Conservation (phyloP, 805 yeast species). For the Kodamaea kaohsiungensis region DNA sequence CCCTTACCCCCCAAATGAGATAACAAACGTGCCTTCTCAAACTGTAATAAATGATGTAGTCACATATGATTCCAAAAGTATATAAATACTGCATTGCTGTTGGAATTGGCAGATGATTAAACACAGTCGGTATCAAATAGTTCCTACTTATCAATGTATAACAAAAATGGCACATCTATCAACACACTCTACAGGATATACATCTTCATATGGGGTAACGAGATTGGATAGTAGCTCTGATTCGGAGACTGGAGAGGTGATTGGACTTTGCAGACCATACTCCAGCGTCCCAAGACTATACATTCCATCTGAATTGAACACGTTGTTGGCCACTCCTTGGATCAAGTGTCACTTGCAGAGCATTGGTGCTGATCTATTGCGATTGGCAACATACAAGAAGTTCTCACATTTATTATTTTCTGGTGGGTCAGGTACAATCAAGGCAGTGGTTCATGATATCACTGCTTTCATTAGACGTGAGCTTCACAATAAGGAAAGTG, state of each 20-base stretch:
- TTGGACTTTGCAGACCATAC: not conserved
- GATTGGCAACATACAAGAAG: conserved; percentile 34
- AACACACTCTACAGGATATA: not conserved
- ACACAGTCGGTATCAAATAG: not conserved
- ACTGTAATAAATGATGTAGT: not conserved
- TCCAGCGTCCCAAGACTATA: not conserved
- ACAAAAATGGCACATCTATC: not conserved
- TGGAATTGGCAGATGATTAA: not conserved
- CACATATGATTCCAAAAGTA: not conserved
- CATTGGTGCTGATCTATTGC: conserved; percentile 35
- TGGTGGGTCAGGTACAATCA: conserved; percentile 35
- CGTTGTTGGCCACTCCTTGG: conserved; percentile 24
- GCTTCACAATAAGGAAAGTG: conserved; percentile 18
- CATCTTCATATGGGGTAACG: not conserved
- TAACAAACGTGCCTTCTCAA: not conserved
- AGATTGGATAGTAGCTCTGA: not conserved
- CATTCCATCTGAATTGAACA: conserved; percentile 12
- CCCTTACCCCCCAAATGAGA: not conserved
- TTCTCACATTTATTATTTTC: conserved; percentile 26
- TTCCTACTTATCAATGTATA: not conserved
- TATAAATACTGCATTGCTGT: not conserved
- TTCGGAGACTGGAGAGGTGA: not conserved
- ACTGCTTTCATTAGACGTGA: conserved; percentile 33
- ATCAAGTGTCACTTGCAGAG: conserved; percentile 33
- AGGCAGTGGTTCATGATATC: conserved; percentile 34